A percentile compares a stretch with the other conserved stretches of the same genome.
phyloP scores from a whole-genome alignment of 805 yeast species.

The Starmerella bombicola region DNA sequence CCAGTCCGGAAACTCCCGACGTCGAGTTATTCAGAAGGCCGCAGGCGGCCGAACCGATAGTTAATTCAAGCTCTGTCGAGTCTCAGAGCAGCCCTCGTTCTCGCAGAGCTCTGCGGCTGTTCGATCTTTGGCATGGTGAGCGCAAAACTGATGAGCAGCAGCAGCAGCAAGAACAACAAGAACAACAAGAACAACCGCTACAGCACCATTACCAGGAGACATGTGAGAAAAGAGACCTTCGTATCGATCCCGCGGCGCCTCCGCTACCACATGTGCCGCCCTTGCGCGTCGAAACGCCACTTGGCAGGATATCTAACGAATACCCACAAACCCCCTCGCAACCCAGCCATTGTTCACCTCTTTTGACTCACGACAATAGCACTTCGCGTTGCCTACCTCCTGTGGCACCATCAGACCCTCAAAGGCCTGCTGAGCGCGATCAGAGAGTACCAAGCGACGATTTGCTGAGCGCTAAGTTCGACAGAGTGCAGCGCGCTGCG shows the following conservation, averaged over 20 bases:
- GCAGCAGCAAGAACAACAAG: neutral
- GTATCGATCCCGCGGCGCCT: too few species aligned
- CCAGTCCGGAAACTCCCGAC: constrained; percentile 3
- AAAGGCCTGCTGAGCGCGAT: too few species aligned
- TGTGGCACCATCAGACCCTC: too few species aligned
- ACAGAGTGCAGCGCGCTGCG: constrained; percentile 61
- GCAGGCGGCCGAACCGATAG: neutral
- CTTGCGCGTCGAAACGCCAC: constrained; percentile 12
- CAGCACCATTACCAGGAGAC: neutral
- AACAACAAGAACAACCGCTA: neutral
- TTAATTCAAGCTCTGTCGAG: constrained; percentile 5
- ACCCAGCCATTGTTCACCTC: neutral
- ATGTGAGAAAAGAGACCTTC: neutral
- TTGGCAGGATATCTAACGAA: constrained; percentile 3
- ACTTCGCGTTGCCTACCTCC: too few species aligned
- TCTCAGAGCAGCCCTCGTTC: constrained; percentile 14
- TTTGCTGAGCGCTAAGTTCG: constrained; percentile 38
- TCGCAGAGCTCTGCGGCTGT: constrained; percentile 8
- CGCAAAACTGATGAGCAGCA: neutral
- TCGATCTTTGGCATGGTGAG: constrained; percentile 4
- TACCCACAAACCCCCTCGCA: constrained; percentile 6
- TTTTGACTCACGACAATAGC: neutral
- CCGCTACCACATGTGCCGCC: constrained; percentile 7
- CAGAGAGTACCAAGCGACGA: constrained; percentile 9
- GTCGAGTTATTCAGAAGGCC: too few species aligned